These are phyloP conservation scores for Fusarium globosum DNA, from an alignment of 2,329 filamentous ascomycete species.

Conservation along the genomic window DNA sequence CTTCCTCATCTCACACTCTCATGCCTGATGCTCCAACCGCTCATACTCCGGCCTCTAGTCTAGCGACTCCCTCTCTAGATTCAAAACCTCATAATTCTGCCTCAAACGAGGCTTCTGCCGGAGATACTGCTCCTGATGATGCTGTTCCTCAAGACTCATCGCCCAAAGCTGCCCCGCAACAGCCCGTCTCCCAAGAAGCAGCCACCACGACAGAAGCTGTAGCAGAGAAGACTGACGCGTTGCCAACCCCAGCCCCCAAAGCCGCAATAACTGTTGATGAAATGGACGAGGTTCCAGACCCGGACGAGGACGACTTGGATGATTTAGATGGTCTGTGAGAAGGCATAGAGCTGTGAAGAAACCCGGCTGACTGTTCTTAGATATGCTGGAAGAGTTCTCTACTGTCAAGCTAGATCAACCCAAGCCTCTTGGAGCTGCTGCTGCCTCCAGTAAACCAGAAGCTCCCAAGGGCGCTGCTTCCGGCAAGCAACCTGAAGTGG, in stretches of 20 bases:
- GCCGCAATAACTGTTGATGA: slow-evolving; percentile 15
- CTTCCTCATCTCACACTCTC: slow-evolving; percentile 17
- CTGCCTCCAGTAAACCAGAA: slow-evolving; percentile 46
- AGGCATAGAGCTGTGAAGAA: neutral
- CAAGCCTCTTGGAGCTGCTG: slow-evolving; percentile 42
- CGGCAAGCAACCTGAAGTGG: slow-evolving; percentile 34
- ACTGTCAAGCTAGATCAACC: slow-evolving; percentile 62
- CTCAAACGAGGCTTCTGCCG: slow-evolving; percentile 6
- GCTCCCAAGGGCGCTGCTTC: slow-evolving; percentile 50
- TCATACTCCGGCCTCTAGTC: slow-evolving; percentile 14
- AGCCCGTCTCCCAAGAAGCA: slow-evolving; percentile 3
- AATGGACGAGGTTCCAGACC: slow-evolving; percentile 77
- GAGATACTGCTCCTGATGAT: neutral
- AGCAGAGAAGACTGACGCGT: slow-evolving; percentile 6
- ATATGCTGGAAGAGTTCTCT: slow-evolving; percentile 93
- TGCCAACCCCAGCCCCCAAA: slow-evolving; percentile 1
- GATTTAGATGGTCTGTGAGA: slow-evolving; percentile 80
- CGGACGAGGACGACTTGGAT: slow-evolving; percentile 91
- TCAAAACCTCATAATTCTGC: neutral
- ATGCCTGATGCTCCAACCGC: slow-evolving; percentile 13
- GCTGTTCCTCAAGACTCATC: neutral
- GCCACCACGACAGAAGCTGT: slow-evolving; percentile 20
- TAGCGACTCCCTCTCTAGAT: slow-evolving; percentile 4
- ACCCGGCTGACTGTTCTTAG: slow-evolving; percentile 56
- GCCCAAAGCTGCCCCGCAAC: neutral